A percentile compares a stretch with the other conserved stretches of the same genome.
Conservation (phyloP, 139 green algal genomes). For the Deuterostichococcus epilithicus region DNA sequence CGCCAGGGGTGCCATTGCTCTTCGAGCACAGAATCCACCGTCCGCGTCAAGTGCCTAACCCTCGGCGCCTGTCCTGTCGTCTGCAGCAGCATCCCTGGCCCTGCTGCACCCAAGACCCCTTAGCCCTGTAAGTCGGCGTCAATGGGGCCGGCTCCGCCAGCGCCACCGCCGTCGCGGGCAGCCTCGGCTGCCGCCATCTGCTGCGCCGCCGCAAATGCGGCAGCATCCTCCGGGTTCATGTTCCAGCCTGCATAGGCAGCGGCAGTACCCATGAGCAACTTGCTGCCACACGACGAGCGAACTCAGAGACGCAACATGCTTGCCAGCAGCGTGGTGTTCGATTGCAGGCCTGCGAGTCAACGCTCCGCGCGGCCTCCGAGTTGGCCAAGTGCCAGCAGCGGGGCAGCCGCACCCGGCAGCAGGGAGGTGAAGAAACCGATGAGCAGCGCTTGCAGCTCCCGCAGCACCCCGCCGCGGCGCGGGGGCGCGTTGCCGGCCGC, state of each 20-base stretch:
- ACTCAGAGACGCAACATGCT: constrained; percentile 3
- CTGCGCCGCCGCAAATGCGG: constrained; percentile 44
- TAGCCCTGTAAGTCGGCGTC: background rate
- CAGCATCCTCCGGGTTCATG: constrained; percentile 63
- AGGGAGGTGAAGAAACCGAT: constrained; percentile 79
- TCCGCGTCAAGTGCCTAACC: too few relatives aligned
- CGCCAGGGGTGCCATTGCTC: too few relatives aligned
- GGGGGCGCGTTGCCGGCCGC: constrained; percentile 2
- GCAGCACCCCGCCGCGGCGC: constrained; percentile 36
- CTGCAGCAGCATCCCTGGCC: too few relatives aligned
- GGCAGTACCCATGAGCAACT: background rate
- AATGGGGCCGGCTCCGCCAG: background rate
- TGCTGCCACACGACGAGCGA: background rate
- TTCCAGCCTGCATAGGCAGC: constrained; percentile 47
- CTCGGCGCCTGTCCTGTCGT: too few relatives aligned
- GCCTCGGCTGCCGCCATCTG: constrained; percentile 24
- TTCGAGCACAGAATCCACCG: too few relatives aligned
- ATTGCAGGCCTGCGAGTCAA: background rate
- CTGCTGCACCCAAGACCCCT: too few relatives aligned
- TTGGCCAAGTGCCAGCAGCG: background rate
- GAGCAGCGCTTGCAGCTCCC: constrained; percentile 64
- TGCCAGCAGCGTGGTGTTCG: background rate
- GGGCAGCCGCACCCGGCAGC: constrained; percentile 40
- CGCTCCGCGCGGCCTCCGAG: background rate
- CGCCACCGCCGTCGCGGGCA: constrained; percentile 19